A percentile compares a stretch with the other conserved stretches of the same genome.
Evolutionary conservation across 1,139 yeast species (phyloP).

Genomic region (Taphrina deformans): DNA sequence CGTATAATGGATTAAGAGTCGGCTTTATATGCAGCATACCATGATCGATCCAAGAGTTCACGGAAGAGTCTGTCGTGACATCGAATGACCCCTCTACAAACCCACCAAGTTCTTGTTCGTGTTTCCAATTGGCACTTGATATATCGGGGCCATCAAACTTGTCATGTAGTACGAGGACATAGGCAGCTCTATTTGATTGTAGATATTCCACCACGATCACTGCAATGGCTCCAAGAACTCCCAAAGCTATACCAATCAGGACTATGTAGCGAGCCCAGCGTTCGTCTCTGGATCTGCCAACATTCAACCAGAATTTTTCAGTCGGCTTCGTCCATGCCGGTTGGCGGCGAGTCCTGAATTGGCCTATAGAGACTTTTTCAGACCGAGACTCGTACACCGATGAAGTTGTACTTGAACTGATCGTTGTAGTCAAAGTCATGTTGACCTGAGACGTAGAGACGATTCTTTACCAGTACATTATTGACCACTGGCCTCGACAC

Average conservation of each 20-base stretch:
- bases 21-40: slow-evolving; percentile 36
- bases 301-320: slow-evolving; percentile 6
- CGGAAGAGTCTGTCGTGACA: slow-evolving; percentile 32
- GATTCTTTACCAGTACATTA: no score
- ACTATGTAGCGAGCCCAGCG: slow-evolving; percentile 20
- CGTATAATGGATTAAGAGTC: slow-evolving; percentile 28
- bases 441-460: no score
- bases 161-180: slow-evolving; percentile 13
- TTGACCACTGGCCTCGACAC: no score
- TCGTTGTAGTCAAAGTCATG: background rate
- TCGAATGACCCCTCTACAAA: slow-evolving; percentile 38
- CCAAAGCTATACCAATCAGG: slow-evolving; percentile 9
- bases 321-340: background rate
- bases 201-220: slow-evolving; percentile 34
- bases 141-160: slow-evolving; percentile 6
- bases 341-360: slow-evolving; percentile 6
- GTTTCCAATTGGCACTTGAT: slow-evolving; percentile 32
- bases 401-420: background rate
- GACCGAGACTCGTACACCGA: no score
- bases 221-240: background rate
- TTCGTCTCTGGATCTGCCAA: background rate
- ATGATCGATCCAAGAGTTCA: slow-evolving; percentile 36
- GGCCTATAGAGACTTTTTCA: background rate
- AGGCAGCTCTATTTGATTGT: slow-evolving; percentile 25
- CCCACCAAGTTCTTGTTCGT: slow-evolving; percentile 37